Evolutionary conservation across 176 grass and related monocot genomes (phyloP).

Genomic region (bread wheat (Triticum aestivum)): DNA sequence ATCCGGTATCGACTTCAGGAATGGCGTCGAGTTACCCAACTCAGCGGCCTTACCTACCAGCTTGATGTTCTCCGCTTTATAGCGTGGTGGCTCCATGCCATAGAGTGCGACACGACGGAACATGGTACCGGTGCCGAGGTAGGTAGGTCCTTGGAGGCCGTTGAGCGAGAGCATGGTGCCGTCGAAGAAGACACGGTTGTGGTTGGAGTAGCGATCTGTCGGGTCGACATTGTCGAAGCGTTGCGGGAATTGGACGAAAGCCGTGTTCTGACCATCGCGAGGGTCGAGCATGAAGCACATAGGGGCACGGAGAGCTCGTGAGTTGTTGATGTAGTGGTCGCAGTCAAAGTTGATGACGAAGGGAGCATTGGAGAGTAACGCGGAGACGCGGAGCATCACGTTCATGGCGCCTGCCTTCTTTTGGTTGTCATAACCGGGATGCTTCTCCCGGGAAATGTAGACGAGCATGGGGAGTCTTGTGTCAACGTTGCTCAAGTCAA

Average conservation of each 20-base stretch:
- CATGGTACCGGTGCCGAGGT: conserved; percentile 41
- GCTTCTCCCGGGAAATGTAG: conserved; percentile 40
- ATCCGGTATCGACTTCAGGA: background rate
- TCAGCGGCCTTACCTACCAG: background rate
- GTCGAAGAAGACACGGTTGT: conserved; percentile 96
- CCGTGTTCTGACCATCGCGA: conserved; percentile 46
- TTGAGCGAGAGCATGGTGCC: conserved; percentile 94
- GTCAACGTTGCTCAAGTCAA: conserved; percentile 38
- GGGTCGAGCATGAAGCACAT: conserved; percentile 54
- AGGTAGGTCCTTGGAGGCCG: conserved; percentile 52
- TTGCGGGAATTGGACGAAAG: conserved; percentile 87
- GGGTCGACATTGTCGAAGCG: conserved; percentile 84
- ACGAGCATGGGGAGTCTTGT: conserved; percentile 42
- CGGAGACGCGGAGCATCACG: conserved; percentile 33
- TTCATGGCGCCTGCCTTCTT: conserved; percentile 61
- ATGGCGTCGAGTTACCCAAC: conserved; percentile 20
- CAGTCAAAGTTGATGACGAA: conserved; percentile 58
- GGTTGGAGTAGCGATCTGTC: conserved; percentile 81
- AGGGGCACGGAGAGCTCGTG: background rate
- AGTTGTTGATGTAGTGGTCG: conserved; percentile 53
- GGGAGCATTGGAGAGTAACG: conserved; percentile 45
- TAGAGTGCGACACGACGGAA: conserved; percentile 39
- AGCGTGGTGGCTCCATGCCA: conserved; percentile 26
- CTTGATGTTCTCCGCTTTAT: background rate
- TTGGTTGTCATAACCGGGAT: conserved; percentile 28